Conservation (phyloP, 257 asterid species). For the Salvia rosmarinus region DNA sequence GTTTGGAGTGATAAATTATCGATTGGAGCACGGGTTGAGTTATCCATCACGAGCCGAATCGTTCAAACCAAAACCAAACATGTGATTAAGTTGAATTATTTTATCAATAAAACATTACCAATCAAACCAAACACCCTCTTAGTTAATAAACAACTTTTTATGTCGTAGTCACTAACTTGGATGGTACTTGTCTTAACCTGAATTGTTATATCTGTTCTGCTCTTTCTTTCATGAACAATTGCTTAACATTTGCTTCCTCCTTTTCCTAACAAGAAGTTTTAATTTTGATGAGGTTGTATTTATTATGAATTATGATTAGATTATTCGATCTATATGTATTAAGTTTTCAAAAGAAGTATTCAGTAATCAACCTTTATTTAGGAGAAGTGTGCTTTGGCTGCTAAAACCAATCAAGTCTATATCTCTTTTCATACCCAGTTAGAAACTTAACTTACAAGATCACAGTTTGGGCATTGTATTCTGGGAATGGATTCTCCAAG, state of each 20-base stretch:
- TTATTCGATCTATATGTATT: not conserved
- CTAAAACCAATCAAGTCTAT: not conserved
- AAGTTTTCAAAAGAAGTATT: not conserved
- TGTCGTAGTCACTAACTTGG: not conserved
- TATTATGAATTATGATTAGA: no score
- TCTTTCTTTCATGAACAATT: not conserved
- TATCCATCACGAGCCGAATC: no score
- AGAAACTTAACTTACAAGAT: not conserved
- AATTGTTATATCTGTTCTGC: not conserved
- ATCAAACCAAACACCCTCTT: no score
- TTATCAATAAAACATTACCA: no score
- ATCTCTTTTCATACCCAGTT: no score
- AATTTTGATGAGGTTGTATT: no score
- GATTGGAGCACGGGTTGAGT: no score
- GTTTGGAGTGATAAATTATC: no score
- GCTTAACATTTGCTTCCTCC: not conserved
- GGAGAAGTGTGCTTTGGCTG: not conserved
- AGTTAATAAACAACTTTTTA: no score
- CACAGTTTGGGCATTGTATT: not conserved
- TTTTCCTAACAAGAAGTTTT: not conserved
- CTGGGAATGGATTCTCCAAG: not conserved
- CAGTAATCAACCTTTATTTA: no score
- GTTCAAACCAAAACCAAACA: no score
- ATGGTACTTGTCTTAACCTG: not conserved
- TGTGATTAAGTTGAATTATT: no score